A percentile compares a stretch with the other conserved stretches of the same genome.
Evolutionary conservation across 352 stramenopile genomes (phyloP).

Genomic region (Phytophthora melonis): DNA sequence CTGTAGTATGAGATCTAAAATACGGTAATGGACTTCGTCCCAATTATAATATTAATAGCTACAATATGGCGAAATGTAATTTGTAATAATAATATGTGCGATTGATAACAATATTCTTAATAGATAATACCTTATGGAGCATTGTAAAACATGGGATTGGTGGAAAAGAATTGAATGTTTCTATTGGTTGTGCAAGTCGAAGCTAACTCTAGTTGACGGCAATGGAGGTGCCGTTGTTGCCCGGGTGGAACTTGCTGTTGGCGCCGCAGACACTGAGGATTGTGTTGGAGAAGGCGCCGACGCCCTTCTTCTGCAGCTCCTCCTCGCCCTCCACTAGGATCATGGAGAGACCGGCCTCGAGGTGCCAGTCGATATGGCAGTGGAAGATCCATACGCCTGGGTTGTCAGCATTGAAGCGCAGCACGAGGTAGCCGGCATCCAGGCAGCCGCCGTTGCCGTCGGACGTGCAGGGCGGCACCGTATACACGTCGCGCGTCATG

Average conservation of each 20-base stretch:
- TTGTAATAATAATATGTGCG: too few relatives aligned
- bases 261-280: constrained; percentile 34
- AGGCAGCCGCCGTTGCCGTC: constrained; percentile 31
- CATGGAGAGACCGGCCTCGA: constrained; percentile 42
- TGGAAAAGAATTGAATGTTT: too few relatives aligned
- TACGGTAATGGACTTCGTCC: too few relatives aligned
- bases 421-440: constrained; percentile 39
- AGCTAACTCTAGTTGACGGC: background rate
- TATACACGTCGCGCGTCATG: constrained; percentile 44
- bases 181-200: background rate
- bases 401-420: constrained; percentile 50
- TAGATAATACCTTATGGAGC: too few relatives aligned
- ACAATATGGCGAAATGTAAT: too few relatives aligned
- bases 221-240: background rate
- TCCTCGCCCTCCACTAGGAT: constrained; percentile 33
- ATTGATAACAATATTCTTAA: too few relatives aligned
- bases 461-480: constrained; percentile 33
- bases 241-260: constrained; percentile 20
- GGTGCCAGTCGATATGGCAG: constrained; percentile 55
- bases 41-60: too few relatives aligned
- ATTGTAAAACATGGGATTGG: too few relatives aligned
- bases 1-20: too few relatives aligned
- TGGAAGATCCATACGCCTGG: constrained; percentile 51
- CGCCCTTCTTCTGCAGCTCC: constrained; percentile 21
- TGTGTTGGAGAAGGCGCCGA: constrained; percentile 28